Base-by-base conservation (phyloP, 139 green algal species). In the Raphidocelis subcapitata region DNA sequence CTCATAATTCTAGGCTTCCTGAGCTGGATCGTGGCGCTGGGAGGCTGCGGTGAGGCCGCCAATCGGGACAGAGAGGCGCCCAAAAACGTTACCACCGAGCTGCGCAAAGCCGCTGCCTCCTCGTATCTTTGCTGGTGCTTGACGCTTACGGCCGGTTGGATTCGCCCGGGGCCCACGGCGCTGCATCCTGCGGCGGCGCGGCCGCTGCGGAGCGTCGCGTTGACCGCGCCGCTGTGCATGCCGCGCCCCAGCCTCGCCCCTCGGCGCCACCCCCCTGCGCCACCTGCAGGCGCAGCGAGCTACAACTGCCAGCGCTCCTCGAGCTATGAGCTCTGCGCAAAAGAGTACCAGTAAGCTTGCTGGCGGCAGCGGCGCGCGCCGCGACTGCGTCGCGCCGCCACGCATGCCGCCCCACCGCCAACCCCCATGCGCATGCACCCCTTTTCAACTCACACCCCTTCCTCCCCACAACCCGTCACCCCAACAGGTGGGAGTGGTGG, bases 401-500 rank as follows among this genome's bases (percentile, higher is more conserved):
- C 12, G n/a, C 14, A 35, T 37, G 3, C 3, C 31, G 26, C 57
- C 26, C 3, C 57, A 65, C 24, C 31, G 26, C 26, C 55, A 28
- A 14, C 8, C 55, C 16, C 55, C 8, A 28, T 16, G 8, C 41
- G 8, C 41, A 8, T 49, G 41, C 41, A 62, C 24, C 24, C 26
- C 5, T 62, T 14, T 12, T 62, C 49, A n/a, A 57, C n/a, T 31
- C 10, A 62, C 24, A 12, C 24, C 55, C 10, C 26, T 62, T 31
- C 8, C 24, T 35, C n/a, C 49, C 18, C 18, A 57, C 26, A 35
- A 8, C 10, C 4, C 49, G 1, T 52, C 2, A 1, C n/a, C 2
- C 24, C 20, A 57, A 23, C 61, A 77, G 70, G 37, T 77, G 70
- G 70, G 70, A 77, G 61, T 77, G 70, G 70, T 77, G 60, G 60